Evolutionary conservation across 108 stramenopile species (phyloP).

Genomic region (Stephanodiscus minutulus): DNA sequence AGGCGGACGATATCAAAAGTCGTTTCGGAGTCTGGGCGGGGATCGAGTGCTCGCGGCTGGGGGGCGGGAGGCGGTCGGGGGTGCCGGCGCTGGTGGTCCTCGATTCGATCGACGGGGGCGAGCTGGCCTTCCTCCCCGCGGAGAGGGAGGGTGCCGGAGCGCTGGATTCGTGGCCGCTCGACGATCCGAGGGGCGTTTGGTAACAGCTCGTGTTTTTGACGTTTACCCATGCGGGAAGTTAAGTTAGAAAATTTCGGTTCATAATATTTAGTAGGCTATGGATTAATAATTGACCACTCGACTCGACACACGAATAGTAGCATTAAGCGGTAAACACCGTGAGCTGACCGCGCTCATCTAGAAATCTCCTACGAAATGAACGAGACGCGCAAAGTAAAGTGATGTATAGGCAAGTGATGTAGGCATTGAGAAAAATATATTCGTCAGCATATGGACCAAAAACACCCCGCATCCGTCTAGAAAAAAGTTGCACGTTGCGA

Average conservation of each 20-base stretch:
- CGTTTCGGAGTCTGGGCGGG: conserved; percentile 69
- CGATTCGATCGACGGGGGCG: conserved; percentile 49
- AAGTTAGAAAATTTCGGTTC: too few relatives aligned
- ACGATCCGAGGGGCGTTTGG: conserved; percentile 60
- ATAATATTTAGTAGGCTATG: too few relatives aligned
- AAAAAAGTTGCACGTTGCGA: too few relatives aligned
- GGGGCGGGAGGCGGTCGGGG: conserved; percentile 61
- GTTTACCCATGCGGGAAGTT: neutral
- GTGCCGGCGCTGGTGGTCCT: conserved; percentile 74
- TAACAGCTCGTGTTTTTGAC: conserved; percentile 5
- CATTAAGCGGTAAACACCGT: conserved; percentile 11
- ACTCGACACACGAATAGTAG: too few relatives aligned
- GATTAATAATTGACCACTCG: too few relatives aligned
- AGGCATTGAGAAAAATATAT: neutral
- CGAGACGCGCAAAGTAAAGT: neutral
- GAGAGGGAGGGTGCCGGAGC: conserved; percentile 56
- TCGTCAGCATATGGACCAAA: too few relatives aligned
- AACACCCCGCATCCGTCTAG: too few relatives aligned
- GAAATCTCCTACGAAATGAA: conserved; percentile 22
- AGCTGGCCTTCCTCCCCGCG: conserved; percentile 57
- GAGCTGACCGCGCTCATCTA: conserved; percentile 20
- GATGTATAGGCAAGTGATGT: neutral
- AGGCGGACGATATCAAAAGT: conserved; percentile 53
- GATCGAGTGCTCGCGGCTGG: conserved; percentile 49
- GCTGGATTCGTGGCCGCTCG: conserved; percentile 60